Evolutionary conservation across 805 yeast species (phyloP).

Genomic region (Dipodascopsis uninucleata): DNA sequence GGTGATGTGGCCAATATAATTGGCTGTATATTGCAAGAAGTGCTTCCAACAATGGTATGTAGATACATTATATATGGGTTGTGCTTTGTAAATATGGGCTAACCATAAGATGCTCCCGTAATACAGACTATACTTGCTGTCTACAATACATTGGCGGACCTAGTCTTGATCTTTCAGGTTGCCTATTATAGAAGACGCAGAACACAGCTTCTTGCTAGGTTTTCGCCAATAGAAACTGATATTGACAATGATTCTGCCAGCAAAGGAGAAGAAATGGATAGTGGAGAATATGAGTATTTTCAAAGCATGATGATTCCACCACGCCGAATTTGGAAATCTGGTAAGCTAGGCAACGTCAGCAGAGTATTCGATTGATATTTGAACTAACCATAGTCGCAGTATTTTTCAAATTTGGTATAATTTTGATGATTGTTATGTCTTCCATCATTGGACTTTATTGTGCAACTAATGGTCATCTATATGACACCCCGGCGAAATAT

Average conservation of each 20-base stretch:
- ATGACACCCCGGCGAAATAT: slow-evolving; percentile 31
- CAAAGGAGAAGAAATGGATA: slow-evolving; percentile 32
- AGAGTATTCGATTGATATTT: too few species aligned
- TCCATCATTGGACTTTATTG: slow-evolving; percentile 39
- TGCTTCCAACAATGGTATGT: slow-evolving; percentile 78
- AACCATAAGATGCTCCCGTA: not conserved
- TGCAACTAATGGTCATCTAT: slow-evolving; percentile 41
- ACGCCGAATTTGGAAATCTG: slow-evolving; percentile 24
- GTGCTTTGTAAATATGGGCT: not conserved
- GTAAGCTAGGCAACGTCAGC: too few species aligned
- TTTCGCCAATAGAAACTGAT: slow-evolving; percentile 70
- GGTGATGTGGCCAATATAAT: slow-evolving; percentile 93
- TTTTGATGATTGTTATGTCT: slow-evolving; percentile 76
- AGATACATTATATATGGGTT: not conserved
- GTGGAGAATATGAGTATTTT: slow-evolving; percentile 11
- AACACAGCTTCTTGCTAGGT: slow-evolving; percentile 55
- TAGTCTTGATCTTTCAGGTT: slow-evolving; percentile 80
- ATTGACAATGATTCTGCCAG: too few species aligned
- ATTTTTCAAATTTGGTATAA: slow-evolving; percentile 72
- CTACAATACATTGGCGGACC: slow-evolving; percentile 88
- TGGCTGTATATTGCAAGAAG: slow-evolving; percentile 86
- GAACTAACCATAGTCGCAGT: slow-evolving; percentile 53
- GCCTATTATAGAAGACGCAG: slow-evolving; percentile 66
- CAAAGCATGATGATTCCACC: slow-evolving; percentile 27
- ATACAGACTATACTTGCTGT: slow-evolving; percentile 67